Evolutionary conservation across 306 rosid genomes (phyloP), one percentile per base, ranked within the genome.

Genomic region (Ammopiptanthus mongolicus): DNA sequence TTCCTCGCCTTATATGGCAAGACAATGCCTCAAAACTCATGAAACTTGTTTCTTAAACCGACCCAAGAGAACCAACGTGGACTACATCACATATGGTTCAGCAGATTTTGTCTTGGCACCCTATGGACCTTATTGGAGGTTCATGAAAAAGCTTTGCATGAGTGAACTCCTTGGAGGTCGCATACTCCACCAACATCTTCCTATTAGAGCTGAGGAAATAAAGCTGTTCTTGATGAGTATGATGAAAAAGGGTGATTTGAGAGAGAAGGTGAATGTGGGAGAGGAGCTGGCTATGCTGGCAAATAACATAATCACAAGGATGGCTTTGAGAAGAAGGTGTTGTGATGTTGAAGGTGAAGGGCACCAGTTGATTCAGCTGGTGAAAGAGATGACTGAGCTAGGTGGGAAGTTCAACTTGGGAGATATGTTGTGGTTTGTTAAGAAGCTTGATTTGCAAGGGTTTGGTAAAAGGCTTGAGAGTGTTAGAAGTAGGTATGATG

Each of bases 121-220:
- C 0, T 90, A 90, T 48, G 96, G 88, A 65, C 87, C 87, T 6
- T 86, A 73, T 39, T 90, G 96, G 96, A 82, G 82, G 66, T 90
- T 87, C 84, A 86, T 86, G 88, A 90, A 84, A 25, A 86, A 71
- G 77, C 76, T 90, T 6, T 82, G 85, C 51, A 80, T 90, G 78
- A 70, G 82, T 11, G 78, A 87, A 48, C 96, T 90, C 53, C 90
- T 90, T 0, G 86, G 88, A 0, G 81, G 80, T 1, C 82, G 78
- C 1, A 83, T 68, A 9, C 51, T 88, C 41, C 83, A 85, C 0
- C 84, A 78, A 18, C 80, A 74, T 50, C 71, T 75, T 23, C 81
- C 85, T 0, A 19, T 85, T 10, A 81, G 91, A 51, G 53, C n/a
- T 0, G 85, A 84, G 34, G 96, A 90, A 56, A 77, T 47, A 28